Base-by-base conservation (phyloP, 2,329 filamentous ascomycete genomes). In the Monosporascus sp. region DNA sequence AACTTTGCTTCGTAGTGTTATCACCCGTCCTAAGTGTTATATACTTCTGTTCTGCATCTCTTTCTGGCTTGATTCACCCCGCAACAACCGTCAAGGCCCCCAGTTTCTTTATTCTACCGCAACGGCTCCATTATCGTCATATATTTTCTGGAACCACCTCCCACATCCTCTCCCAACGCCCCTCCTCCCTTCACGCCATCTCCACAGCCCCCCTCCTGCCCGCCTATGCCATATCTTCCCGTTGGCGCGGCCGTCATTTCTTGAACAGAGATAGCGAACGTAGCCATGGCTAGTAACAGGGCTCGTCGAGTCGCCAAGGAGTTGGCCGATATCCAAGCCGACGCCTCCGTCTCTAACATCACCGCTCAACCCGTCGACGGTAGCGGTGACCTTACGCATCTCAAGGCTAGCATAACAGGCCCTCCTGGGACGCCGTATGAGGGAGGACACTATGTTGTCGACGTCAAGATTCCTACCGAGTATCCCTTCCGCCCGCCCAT, bases 361-460 rank as follows among this genome's bases (percentile, higher is more conserved):
- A 79, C 79, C 31, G 90, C 89, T 16, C 76, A 84, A 51, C 80
- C 85, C 1, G 74, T 84, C 53, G 80, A 82, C 56, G 82, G 82
- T 38, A 55, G 43, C 47, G 80, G 84, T 58, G 88, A 91, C 71
- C 76, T 97, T 53, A 90, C 86, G 54, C 88, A 93, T 65, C 84
- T 99, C 57, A 86, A 85, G 61, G 94, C 93, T 54, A 82, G 84
- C 53, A 94, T 99, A 69, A 81, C 81, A 38, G 94, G 91, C 0
- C 94, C 94, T 1, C 91, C 93, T 37, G 91, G 95, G 59, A 96
- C 93, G 1, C 91, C 94, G 0, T 99, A 97, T 68, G 90, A 92
- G 61, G 91, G 91, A 20, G 94, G 91, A 41, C 86, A 80, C 27
- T 99, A 85, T 70, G 73, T 81, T 17, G 84, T 99, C 61, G 90